Percentiles rank a stretch among this genome's conserved stretches.
phyloP scores from a whole-genome alignment of 441 rosid species.

The Cnidoscolus chayamansa region DNA sequence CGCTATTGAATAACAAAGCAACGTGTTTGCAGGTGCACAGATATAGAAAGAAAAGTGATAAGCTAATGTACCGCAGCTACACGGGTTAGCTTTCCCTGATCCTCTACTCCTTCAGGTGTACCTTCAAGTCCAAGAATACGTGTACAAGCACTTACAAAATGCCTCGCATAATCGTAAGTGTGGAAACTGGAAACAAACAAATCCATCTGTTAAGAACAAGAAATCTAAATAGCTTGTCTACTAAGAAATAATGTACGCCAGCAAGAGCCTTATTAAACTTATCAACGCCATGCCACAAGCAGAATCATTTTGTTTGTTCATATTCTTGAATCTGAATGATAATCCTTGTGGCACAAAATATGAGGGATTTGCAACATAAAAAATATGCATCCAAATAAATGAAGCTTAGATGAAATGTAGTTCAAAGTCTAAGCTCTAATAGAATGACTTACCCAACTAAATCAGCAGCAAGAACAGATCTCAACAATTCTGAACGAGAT shows the following conservation, averaged over 20 bases:
- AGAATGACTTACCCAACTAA: slow-evolving; percentile 59
- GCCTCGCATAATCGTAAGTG: slow-evolving; percentile 83
- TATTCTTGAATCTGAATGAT: background rate
- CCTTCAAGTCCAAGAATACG: slow-evolving; percentile 88
- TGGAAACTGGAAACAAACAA: slow-evolving; percentile 46
- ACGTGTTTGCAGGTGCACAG: slow-evolving; percentile 11
- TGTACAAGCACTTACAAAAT: slow-evolving; percentile 83
- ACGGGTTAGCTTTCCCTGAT: slow-evolving; percentile 73
- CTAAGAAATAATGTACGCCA: background rate
- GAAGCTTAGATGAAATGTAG: background rate
- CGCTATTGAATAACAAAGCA: slow-evolving; percentile 6
- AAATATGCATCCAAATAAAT: background rate
- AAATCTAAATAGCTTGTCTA: background rate
- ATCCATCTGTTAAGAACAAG: slow-evolving; percentile 18
- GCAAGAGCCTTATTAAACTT: background rate
- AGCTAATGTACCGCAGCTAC: slow-evolving; percentile 65
- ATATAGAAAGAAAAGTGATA: slow-evolving; percentile 19
- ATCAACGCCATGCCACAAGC: background rate
- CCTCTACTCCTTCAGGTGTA: slow-evolving; percentile 83
- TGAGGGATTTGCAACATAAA: background rate
- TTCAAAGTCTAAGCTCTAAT: slow-evolving; percentile 4
- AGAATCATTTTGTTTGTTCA: background rate
- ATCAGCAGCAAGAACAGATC: slow-evolving; percentile 78
- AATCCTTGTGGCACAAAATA: background rate
- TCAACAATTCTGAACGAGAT: slow-evolving; percentile 61